A percentile compares a stretch with the other conserved stretches of the same genome.
Conservation (phyloP, 2,329 filamentous ascomycete genomes). For the Chaetomiaceae sp. region DNA sequence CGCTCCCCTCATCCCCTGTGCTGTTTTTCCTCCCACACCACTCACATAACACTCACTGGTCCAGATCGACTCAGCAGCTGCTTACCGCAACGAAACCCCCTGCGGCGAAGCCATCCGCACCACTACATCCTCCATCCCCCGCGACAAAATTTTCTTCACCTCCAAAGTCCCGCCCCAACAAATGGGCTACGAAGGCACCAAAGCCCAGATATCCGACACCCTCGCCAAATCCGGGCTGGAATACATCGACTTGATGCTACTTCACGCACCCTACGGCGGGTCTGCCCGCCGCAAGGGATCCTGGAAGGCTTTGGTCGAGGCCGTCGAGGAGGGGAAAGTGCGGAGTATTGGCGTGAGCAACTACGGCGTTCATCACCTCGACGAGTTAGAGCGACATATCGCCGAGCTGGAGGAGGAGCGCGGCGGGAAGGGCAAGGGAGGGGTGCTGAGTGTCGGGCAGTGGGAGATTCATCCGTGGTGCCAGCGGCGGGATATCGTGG, state of each 20-base stretch:
- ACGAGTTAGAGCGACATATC: conserved; percentile 57
- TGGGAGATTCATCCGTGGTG: conserved; percentile 91
- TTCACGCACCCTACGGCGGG: conserved; percentile 59
- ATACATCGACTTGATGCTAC: conserved; percentile 64
- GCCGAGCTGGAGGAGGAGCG: conserved; percentile 57
- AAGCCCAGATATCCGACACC: conserved; percentile 59
- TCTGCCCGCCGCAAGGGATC: conserved; percentile 51
- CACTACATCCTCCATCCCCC: conserved; percentile 34
- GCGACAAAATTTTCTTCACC: conserved; percentile 52
- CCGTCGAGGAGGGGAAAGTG: conserved; percentile 57
- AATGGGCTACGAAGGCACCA: conserved; percentile 58
- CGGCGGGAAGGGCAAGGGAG: conserved; percentile 60
- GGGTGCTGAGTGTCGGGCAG: conserved; percentile 77
- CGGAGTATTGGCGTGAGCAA: conserved; percentile 61
- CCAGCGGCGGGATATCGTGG: conserved; percentile 69
- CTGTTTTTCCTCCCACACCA: neutral
- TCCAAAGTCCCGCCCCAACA: conserved; percentile 47
- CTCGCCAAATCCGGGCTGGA: conserved; percentile 57
- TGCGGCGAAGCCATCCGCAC: conserved; percentile 42
- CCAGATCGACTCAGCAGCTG: conserved; percentile 51
- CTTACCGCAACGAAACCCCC: conserved; percentile 48
- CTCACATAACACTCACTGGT: neutral
- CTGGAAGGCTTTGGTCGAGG: conserved; percentile 61
- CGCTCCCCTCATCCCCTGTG: conserved; percentile 14
- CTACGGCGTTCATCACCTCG: conserved; percentile 59